A percentile compares a stretch with the other conserved stretches of the same genome.
phyloP scores from a whole-genome alignment of 371 early-diverging fungal genomes.

The Mucor velutinosus region DNA sequence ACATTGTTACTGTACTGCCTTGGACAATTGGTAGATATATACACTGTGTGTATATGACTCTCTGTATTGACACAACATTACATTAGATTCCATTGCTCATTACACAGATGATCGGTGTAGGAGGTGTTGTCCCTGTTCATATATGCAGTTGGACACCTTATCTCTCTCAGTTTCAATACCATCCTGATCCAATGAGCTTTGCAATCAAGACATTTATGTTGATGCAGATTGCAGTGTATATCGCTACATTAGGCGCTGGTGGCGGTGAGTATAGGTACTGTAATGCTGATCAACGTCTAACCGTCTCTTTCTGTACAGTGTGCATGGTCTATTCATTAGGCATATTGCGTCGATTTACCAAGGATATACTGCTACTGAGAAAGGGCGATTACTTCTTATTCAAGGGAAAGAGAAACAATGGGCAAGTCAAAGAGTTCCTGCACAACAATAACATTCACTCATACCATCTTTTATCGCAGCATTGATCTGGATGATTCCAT shows the following conservation, averaged over 20 bases:
- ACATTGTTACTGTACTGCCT: slow-evolving; percentile 40
- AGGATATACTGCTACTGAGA: slow-evolving; percentile 44
- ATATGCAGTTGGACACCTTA: slow-evolving; percentile 49
- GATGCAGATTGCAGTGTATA: slow-evolving; percentile 40
- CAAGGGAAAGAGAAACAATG: slow-evolving; percentile 50
- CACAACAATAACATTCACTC: background rate
- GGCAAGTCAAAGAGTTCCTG: slow-evolving; percentile 16
- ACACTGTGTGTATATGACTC: no score
- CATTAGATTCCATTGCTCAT: slow-evolving; percentile 45
- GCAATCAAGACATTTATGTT: slow-evolving; percentile 36
- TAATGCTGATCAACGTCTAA: background rate
- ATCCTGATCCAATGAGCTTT: slow-evolving; percentile 39
- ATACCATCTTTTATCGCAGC: slow-evolving; percentile 9
- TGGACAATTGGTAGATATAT: slow-evolving; percentile 42
- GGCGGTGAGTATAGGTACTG: slow-evolving; percentile 23
- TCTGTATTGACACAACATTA: background rate
- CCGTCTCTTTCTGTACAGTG: slow-evolving; percentile 17
- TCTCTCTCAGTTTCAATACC: slow-evolving; percentile 36
- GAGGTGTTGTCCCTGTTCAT: slow-evolving; percentile 42
- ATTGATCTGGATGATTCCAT: slow-evolving; percentile 53
- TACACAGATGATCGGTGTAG: slow-evolving; percentile 45
- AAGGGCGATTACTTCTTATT: slow-evolving; percentile 48
- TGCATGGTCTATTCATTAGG: slow-evolving; percentile 45
- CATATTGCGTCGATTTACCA: slow-evolving; percentile 46
- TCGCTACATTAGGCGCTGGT: slow-evolving; percentile 46